Conservation (phyloP, 1,139 yeast species). For the Kodamaea fungicola region DNA sequence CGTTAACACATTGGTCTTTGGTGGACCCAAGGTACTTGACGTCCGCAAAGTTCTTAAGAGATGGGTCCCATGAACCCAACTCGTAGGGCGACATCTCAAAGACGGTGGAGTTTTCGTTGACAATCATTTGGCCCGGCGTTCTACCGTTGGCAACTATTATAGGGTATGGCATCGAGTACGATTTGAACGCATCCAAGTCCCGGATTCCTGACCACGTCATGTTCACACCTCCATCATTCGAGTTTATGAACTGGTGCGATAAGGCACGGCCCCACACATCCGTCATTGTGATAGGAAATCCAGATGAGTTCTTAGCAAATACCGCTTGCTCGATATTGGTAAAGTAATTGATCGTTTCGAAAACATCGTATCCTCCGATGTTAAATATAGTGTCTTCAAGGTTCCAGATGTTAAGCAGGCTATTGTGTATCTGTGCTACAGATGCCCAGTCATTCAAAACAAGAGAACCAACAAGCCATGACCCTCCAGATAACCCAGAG, state of each 20-base stretch:
- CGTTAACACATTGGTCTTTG: slow-evolving; percentile 43
- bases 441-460: slow-evolving; percentile 39
- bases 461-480: slow-evolving; percentile 41
- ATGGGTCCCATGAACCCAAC: slow-evolving; percentile 46
- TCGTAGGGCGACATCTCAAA: slow-evolving; percentile 42
- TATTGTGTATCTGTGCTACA: slow-evolving; percentile 29
- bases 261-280: slow-evolving; percentile 47
- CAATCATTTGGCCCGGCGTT: slow-evolving; percentile 30
- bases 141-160: slow-evolving; percentile 40
- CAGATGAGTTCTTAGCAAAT: slow-evolving; percentile 31
- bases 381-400: slow-evolving; percentile 39
- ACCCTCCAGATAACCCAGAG: slow-evolving; percentile 44
- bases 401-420: slow-evolving; percentile 33
- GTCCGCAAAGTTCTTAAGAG: slow-evolving; percentile 28
- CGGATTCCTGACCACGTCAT: slow-evolving; percentile 39
- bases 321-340: slow-evolving; percentile 25
- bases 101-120: slow-evolving; percentile 38
- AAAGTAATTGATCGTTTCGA: slow-evolving; percentile 34
- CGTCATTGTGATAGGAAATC: slow-evolving; percentile 36
- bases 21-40: slow-evolving; percentile 35
- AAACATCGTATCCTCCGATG: slow-evolving; percentile 34
- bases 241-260: slow-evolving; percentile 27
- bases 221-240: slow-evolving; percentile 25
- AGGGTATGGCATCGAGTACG: slow-evolving; percentile 41
- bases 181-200: slow-evolving; percentile 24